Evolutionary conservation across 2,329 filamentous ascomycete genomes (phyloP), one percentile per base, ranked within the genome.

Genomic region (Monilinia polystroma): DNA sequence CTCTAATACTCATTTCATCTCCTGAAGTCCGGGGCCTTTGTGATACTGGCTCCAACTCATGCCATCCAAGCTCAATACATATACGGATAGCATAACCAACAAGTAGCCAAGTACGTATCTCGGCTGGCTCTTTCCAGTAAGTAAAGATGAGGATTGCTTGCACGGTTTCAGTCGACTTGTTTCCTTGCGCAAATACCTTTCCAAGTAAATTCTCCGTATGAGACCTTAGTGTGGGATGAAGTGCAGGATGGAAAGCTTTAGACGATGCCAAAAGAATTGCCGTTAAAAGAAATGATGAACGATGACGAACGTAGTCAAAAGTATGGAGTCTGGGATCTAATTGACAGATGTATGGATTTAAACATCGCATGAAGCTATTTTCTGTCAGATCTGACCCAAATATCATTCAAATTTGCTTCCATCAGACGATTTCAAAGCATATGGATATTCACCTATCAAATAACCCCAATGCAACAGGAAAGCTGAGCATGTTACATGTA

Each of bases 91-190:
- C 77, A 66, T 79, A 79, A 3, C 79, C 79, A 11, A 80, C 70
- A 1, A 76, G 72, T 23, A 78, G 73, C 78, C 79, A 80, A 4
- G 76, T 77, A 16, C 79, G 73, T 14, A 75, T 78, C 66, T 81
- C 79, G 10, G 78, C 76, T 3, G 78, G 77, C 52, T 80, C 77
- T 69, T 80, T 81, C 78, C 78, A 80, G 68, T 79, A 79, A 2
- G 79, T 80, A 7, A 78, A 66, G 11, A 79, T 70, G n/a, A 78
- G 70, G 11, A 80, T 76, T 0, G 76, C 78, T 66, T 80, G 79
- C 1, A 78, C 77, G 8, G 76, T 76, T 62, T 80, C 79, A 2
- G 74, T 71, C 0, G 78, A 80, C 56, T 80, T 80, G 1, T 67
- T 69, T 20, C 78, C 79, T 2, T 70, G 69, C 3, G 73, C 69